Evolutionary conservation across 768 basidiomycete species (phyloP).

Genomic region (Collybia mongolica): DNA sequence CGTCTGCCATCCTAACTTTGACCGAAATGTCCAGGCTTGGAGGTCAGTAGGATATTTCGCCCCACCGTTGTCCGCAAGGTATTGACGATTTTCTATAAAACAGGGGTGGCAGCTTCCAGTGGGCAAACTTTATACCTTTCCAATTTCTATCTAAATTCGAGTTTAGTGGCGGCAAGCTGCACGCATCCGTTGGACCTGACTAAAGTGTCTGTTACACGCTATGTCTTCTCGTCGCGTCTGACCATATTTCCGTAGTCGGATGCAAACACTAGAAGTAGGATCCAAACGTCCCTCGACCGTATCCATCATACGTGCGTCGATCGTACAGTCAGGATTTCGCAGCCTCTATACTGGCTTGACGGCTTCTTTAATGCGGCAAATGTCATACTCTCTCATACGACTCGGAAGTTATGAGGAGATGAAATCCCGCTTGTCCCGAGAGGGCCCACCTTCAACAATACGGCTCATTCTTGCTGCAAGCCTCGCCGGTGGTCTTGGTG

Average conservation of each 20-base stretch:
- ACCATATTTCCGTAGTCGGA: constrained; percentile 47
- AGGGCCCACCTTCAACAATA: constrained; percentile 51
- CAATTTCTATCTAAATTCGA: constrained; percentile 1
- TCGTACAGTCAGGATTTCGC: constrained; percentile 65
- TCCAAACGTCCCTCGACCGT: constrained; percentile 63
- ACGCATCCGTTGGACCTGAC: constrained; percentile 85
- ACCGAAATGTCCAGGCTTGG: constrained; percentile 48
- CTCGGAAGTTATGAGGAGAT: constrained; percentile 81
- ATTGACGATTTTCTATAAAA: too few relatives aligned
- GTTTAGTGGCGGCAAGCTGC: constrained; percentile 71
- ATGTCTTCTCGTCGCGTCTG: constrained; percentile 1
- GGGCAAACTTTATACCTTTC: constrained; percentile 21
- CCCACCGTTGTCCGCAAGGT: neutral
- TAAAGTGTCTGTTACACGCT: constrained; percentile 62
- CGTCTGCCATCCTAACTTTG: constrained; percentile 5
- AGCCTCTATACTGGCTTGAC: constrained; percentile 82
- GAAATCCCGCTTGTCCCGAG: constrained; percentile 53
- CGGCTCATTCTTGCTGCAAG: constrained; percentile 63
- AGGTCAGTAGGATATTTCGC: constrained; percentile 35
- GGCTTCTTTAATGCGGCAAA: constrained; percentile 83
- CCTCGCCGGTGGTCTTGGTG: constrained; percentile 78
- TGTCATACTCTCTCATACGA: constrained; percentile 88
- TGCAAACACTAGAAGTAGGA: constrained; percentile 69
- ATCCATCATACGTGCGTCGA: constrained; percentile 59
- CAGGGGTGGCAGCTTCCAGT: constrained; percentile 68